These are phyloP conservation scores for Omphalotus guepiniiformis DNA, from an alignment of 768 basidiomycete species.

Conservation along the genomic window DNA sequence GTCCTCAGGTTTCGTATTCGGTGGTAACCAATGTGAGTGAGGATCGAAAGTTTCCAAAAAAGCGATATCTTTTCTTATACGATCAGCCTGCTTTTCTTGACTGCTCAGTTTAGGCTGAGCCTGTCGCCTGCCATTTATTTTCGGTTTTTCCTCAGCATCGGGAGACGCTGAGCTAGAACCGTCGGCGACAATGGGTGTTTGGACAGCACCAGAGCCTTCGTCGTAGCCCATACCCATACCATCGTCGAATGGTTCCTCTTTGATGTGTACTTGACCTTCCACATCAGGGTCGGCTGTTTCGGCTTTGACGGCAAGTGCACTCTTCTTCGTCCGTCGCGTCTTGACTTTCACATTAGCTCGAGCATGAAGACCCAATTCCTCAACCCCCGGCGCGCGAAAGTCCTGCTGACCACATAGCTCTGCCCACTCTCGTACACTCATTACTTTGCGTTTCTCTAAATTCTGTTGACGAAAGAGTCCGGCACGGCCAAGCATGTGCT, in stretches of 20 bases:
- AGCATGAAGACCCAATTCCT: conserved; percentile 57
- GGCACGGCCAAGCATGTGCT: conserved; percentile 81
- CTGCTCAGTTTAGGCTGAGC: conserved; percentile 42
- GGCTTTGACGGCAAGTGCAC: conserved; percentile 29
- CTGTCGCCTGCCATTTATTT: conserved; percentile 29
- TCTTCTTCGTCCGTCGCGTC: conserved; percentile 40
- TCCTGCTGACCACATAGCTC: conserved; percentile 73
- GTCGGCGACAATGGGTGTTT: too few relatives aligned
- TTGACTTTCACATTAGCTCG: conserved; percentile 31
- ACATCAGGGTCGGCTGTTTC: conserved; percentile 44
- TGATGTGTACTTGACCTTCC: conserved; percentile 26
- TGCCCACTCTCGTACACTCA: conserved; percentile 87
- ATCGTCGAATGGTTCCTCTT: conserved; percentile 46
- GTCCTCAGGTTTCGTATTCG: conserved; percentile 64
- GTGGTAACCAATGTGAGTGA: conserved; percentile 73
- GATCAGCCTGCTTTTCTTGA: conserved; percentile 48
- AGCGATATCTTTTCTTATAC: conserved; percentile 37
- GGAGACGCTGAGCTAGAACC: conserved; percentile 7
- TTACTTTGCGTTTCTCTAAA: conserved; percentile 77
- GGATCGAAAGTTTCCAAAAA: conserved; percentile 77
- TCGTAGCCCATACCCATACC: conserved; percentile 5
- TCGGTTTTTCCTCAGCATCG: conserved; percentile 20
- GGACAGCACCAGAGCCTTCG: too few relatives aligned
- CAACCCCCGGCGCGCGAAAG: conserved; percentile 66
- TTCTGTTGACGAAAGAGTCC: conserved; percentile 91